Conservation (phyloP, 208 protist genomes). For the Crithidia acanthocephali region DNA sequence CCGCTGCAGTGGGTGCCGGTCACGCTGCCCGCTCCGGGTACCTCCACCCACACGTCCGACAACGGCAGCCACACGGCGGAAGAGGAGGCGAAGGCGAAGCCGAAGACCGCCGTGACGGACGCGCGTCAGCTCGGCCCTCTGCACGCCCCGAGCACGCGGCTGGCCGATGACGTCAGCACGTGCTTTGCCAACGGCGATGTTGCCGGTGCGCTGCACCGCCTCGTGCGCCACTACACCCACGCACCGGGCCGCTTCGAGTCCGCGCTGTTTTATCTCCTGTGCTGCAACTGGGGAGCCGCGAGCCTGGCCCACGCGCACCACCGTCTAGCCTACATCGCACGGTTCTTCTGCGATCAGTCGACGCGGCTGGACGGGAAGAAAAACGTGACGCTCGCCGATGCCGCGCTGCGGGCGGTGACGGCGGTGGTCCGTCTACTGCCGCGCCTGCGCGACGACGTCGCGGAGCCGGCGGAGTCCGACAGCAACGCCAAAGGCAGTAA, state of each 20-base stretch:
- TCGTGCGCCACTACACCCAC: slow-evolving; percentile 58
- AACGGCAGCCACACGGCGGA: neutral
- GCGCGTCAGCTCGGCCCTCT: slow-evolving; percentile 4
- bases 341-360: slow-evolving; percentile 63
- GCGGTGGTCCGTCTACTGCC: slow-evolving; percentile 55
- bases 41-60: neutral
- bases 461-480: slow-evolving; percentile 4
- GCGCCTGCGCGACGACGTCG: slow-evolving; percentile 30
- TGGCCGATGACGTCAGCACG: slow-evolving; percentile 77
- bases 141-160: slow-evolving; percentile 12
- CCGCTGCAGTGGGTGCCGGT: slow-evolving; percentile 26
- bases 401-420: slow-evolving; percentile 53
- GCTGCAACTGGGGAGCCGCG: slow-evolving; percentile 66
- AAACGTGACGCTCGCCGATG: slow-evolving; percentile 62
- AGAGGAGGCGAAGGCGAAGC: neutral
- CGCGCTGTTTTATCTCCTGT: slow-evolving; percentile 63
- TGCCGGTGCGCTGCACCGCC: slow-evolving; percentile 51
- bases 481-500: slow-evolving; percentile 1
- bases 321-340: slow-evolving; percentile 60
- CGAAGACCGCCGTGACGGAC: neutral
- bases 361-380: slow-evolving; percentile 46
- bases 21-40: slow-evolving; percentile 15
- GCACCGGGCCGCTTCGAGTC: slow-evolving; percentile 61
- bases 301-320: slow-evolving; percentile 78
- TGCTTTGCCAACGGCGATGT: slow-evolving; percentile 69